A percentile compares a stretch with the other conserved stretches of the same genome.
Conservation (phyloP, 176 grass and related monocot genomes). For the Triticum turgidum region DNA sequence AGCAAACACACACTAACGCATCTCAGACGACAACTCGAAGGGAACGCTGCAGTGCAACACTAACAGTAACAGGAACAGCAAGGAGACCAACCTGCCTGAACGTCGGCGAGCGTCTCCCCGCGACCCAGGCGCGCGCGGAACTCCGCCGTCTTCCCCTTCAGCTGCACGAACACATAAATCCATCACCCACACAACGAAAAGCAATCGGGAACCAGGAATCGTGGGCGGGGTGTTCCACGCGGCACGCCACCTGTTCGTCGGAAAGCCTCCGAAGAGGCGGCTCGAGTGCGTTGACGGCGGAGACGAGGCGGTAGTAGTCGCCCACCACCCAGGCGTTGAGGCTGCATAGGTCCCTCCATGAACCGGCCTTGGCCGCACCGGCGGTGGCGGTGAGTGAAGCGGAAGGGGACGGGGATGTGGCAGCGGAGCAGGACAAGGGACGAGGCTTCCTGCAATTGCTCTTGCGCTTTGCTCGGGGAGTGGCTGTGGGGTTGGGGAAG, state of each 20-base stretch:
- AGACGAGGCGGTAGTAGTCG: constrained; percentile 79
- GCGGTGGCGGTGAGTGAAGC: not conserved
- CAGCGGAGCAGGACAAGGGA: constrained; percentile 23
- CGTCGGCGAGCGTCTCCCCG: constrained; percentile 77
- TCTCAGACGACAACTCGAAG: not conserved
- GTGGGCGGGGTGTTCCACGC: not conserved
- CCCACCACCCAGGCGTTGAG: constrained; percentile 87
- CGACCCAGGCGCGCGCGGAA: constrained; percentile 57
- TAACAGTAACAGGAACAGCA: not conserved
- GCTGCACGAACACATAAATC: constrained; percentile 39
- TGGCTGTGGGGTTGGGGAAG: not conserved
- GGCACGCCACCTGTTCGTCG: constrained; percentile 70
- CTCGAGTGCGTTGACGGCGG: constrained; percentile 62
- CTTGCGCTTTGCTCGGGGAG: not conserved
- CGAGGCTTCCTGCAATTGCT: not conserved
- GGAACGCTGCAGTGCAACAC: not conserved
- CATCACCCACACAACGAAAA: not conserved
- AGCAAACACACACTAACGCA: not conserved
- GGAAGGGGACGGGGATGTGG: not conserved
- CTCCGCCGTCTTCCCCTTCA: constrained; percentile 72
- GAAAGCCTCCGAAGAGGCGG: constrained; percentile 59
- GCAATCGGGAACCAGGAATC: not conserved
- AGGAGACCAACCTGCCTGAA: constrained; percentile 76
- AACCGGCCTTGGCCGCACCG: not conserved
- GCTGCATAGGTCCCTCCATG: constrained; percentile 72